Percentiles rank a stretch among this genome's conserved stretches.
These are phyloP conservation scores for Blastocladiella britannica DNA, from an alignment of 192 early-diverging fungal genomes.

Conservation along the genomic window DNA sequence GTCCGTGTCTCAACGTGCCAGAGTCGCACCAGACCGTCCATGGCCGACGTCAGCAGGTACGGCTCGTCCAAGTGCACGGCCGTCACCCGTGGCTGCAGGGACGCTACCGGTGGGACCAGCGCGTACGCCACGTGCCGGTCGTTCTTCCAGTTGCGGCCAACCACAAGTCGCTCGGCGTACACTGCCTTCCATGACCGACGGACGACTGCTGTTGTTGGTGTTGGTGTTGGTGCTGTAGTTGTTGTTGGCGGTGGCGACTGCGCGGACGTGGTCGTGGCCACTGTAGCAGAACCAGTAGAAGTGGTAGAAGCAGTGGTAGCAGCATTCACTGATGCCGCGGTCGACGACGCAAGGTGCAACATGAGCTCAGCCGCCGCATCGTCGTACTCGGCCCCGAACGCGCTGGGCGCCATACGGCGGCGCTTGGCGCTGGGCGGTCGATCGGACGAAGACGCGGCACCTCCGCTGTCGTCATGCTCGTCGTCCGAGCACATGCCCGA, in stretches of 20 bases:
- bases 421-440: too few relatives aligned
- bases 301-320: too few relatives aligned
- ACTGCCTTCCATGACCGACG: conserved; percentile 85
- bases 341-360: too few relatives aligned
- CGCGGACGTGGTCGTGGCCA: neutral
- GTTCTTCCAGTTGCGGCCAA: conserved; percentile 87
- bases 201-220: conserved; percentile 3
- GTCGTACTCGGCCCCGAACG: too few relatives aligned
- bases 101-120: conserved; percentile 73
- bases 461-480: neutral
- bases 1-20: conserved; percentile 81
- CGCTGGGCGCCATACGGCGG: too few relatives aligned
- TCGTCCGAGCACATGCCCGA: too few relatives aligned
- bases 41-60: conserved; percentile 79
- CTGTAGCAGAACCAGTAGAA: too few relatives aligned
- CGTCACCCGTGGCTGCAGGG: conserved; percentile 28
- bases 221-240: conserved; percentile 12
- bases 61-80: conserved; percentile 66
- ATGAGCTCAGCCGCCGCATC: too few relatives aligned
- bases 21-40: conserved; percentile 76
- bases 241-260: conserved; percentile 11
- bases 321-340: too few relatives aligned
- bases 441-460: too few relatives aligned
- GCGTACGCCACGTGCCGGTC: conserved; percentile 50
- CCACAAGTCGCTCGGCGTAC: conserved; percentile 73